A percentile compares a stretch with the other conserved stretches of the same genome.
phyloP scores from a whole-genome alignment of 805 yeast species.

The Ogataea siamensis region DNA sequence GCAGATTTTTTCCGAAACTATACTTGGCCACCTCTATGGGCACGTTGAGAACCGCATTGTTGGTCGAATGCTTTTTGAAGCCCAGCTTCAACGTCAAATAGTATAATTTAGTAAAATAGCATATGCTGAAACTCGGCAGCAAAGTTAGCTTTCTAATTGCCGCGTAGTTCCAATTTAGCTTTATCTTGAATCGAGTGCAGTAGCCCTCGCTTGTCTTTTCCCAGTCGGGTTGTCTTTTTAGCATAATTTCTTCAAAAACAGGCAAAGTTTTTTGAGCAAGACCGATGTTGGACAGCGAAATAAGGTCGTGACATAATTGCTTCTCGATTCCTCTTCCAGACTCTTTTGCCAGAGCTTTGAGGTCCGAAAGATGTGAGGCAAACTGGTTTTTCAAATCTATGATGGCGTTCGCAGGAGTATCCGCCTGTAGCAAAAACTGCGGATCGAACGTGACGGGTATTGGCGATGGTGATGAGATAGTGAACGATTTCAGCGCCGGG shows the following conservation, averaged over 20 bases:
- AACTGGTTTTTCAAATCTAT: constrained; percentile 17
- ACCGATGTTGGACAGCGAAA: constrained; percentile 21
- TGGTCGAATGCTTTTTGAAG: constrained; percentile 19
- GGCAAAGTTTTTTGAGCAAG: constrained; percentile 17
- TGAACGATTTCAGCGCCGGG: constrained; percentile 20
- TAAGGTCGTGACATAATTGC: constrained; percentile 24
- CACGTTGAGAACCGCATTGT: constrained; percentile 16
- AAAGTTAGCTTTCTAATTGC: constrained; percentile 17
- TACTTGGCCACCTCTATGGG: constrained; percentile 26
- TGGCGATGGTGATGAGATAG: constrained; percentile 21
- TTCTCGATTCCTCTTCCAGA: constrained; percentile 24
- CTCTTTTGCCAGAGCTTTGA: constrained; percentile 19
- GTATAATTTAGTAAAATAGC: constrained; percentile 22
- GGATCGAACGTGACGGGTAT: constrained; percentile 22
- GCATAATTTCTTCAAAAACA: constrained; percentile 16
- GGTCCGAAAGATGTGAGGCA: constrained; percentile 12
- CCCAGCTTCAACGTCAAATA: constrained; percentile 16
- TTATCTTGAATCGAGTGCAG: constrained; percentile 16
- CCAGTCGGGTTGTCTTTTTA: constrained; percentile 23
- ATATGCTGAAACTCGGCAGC: constrained; percentile 24
- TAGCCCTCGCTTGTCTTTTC: constrained; percentile 11
- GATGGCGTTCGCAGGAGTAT: constrained; percentile 17
- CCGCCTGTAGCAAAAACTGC: constrained; percentile 13
- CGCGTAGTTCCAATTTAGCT: constrained; percentile 17
- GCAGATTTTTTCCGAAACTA: constrained; percentile 4